Evolutionary conservation across 305 asterid genomes (phyloP).

Genomic region (Fraxinus latifolia): DNA sequence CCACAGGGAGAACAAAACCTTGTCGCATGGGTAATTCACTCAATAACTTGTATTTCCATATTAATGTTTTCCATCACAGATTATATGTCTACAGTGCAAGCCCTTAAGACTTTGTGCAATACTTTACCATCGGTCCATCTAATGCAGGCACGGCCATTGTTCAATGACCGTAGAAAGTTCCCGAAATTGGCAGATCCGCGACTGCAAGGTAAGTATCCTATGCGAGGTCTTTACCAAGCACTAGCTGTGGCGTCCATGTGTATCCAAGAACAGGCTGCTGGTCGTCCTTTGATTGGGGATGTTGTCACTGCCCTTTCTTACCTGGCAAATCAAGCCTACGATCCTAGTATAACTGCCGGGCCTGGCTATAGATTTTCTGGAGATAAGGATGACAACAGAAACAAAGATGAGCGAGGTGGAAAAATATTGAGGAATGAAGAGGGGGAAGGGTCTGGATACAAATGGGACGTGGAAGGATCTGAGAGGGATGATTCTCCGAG

Average conservation of each 20-base stretch:
- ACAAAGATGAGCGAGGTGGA: conserved; percentile 35
- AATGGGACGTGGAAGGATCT: conserved; percentile 50
- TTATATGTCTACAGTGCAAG: neutral
- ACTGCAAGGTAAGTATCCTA: conserved; percentile 50
- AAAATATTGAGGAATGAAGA: conserved; percentile 40
- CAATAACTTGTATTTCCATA: neutral
- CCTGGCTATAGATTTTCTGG: conserved; percentile 21
- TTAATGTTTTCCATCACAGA: neutral
- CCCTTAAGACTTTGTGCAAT: neutral
- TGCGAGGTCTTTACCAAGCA: conserved; percentile 56
- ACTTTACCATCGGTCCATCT: neutral
- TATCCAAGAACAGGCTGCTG: conserved; percentile 60
- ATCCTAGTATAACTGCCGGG: conserved; percentile 30
- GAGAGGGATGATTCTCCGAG: conserved; percentile 53
- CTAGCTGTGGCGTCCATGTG: conserved; percentile 62
- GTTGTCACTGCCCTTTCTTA: conserved; percentile 57
- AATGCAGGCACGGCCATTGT: conserved; percentile 55
- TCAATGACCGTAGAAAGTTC: conserved; percentile 50
- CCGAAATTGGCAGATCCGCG: conserved; percentile 46
- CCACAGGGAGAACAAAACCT: conserved; percentile 58
- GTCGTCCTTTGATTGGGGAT: conserved; percentile 54
- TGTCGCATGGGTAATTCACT: conserved; percentile 40
- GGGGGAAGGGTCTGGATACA: conserved; percentile 47
- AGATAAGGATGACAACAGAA: conserved; percentile 38
- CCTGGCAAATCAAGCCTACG: conserved; percentile 48